These are phyloP conservation scores for Tylopilus subfusipes DNA, from an alignment of 768 basidiomycete genomes.

Conservation along the genomic window DNA sequence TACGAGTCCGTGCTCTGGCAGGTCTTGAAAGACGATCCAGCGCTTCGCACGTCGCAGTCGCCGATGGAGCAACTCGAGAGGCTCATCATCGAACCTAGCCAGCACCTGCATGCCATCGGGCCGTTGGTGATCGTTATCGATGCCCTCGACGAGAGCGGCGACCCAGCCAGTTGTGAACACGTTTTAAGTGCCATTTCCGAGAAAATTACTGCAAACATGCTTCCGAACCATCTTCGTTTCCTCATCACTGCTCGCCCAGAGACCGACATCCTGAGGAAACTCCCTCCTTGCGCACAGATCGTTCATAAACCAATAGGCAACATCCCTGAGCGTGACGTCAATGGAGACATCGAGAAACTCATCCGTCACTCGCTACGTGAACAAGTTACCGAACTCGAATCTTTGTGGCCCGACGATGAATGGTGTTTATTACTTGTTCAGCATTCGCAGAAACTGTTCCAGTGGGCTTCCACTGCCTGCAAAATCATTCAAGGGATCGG, in stretches of 20 bases:
- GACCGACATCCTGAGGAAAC: slow-evolving; percentile 1
- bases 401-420: not conserved
- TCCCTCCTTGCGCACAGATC: slow-evolving; percentile 9
- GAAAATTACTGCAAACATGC: not conserved
- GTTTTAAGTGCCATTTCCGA: slow-evolving; percentile 15
- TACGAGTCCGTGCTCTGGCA: slow-evolving; percentile 6
- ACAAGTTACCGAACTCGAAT: not conserved
- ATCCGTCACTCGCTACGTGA: not conserved
- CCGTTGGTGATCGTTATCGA: slow-evolving; percentile 32
- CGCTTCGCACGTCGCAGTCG: slow-evolving; percentile 1
- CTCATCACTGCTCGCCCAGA: slow-evolving; percentile 13
- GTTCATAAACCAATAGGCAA: slow-evolving; percentile 12
- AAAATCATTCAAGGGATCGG: slow-evolving; percentile 6
- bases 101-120: slow-evolving; percentile 10
- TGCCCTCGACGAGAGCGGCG: slow-evolving; percentile 22
- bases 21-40: not conserved
- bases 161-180: not conserved
- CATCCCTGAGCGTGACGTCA: not conserved
- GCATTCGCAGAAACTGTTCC: slow-evolving; percentile 20
- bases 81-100: slow-evolving; percentile 20
- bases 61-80: slow-evolving; percentile 16
- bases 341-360: not conserved
- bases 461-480: slow-evolving; percentile 3
- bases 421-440: no score
- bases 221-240: slow-evolving; percentile 11